Conservation (phyloP, 2,329 filamentous ascomycete species). For the Microdochium trichocladiopsis region DNA sequence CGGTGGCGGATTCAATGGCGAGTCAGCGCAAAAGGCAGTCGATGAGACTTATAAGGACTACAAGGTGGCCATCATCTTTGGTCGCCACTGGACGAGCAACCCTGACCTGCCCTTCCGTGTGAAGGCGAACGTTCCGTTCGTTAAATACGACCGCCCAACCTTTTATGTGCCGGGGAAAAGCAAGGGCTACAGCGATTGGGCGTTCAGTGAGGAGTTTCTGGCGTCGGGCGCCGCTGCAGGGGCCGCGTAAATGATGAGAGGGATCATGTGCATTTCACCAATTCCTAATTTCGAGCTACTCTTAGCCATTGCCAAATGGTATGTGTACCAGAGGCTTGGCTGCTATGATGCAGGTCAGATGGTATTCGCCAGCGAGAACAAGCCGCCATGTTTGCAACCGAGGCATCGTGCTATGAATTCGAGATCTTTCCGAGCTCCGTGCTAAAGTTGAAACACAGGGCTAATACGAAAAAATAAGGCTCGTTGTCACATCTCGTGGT, state of each 20-base stretch:
- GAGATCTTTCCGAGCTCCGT: too few relatives aligned
- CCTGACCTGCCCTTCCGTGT: constrained; percentile 40
- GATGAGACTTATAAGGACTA: constrained; percentile 32
- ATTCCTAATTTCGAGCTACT: too few relatives aligned
- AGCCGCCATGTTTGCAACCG: too few relatives aligned
- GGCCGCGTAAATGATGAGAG: background rate
- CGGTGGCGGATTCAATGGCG: constrained; percentile 36
- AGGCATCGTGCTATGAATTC: too few relatives aligned
- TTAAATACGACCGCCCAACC: constrained; percentile 32
- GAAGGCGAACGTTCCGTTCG: constrained; percentile 30
- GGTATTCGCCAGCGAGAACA: too few relatives aligned
- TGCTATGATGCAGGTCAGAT: too few relatives aligned
- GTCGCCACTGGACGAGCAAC: constrained; percentile 39
- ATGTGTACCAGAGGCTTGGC: too few relatives aligned
- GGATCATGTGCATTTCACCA: too few relatives aligned
- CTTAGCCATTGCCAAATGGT: too few relatives aligned
- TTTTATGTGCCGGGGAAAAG: constrained; percentile 27
- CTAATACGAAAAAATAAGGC: too few relatives aligned
- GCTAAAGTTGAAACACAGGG: too few relatives aligned
- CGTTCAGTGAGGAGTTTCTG: background rate
- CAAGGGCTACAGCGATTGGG: background rate
- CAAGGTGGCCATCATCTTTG: constrained; percentile 38
- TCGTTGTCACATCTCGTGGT: too few relatives aligned
- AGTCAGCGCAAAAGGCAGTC: constrained; percentile 27
- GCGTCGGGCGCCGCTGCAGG: background rate